A percentile compares a stretch with the other conserved stretches of the same genome.
These are phyloP conservation scores for Chiua virens DNA, from an alignment of 768 basidiomycete genomes.

Conservation along the genomic window DNA sequence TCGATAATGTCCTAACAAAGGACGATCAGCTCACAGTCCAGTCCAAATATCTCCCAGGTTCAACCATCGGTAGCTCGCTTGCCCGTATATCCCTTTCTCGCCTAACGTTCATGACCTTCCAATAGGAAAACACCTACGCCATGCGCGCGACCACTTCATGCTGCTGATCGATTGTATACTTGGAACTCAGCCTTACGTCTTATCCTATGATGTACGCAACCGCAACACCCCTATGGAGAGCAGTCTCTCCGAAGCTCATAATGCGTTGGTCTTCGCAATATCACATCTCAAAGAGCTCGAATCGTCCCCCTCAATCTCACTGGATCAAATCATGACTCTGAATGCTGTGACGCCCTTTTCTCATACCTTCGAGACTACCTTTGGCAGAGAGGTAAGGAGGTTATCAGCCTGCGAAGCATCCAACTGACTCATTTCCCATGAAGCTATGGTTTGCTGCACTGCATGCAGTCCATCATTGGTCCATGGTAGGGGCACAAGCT, in stretches of 20 bases:
- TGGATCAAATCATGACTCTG: constrained; percentile 63
- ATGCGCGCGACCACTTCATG: constrained; percentile 81
- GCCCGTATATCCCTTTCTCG: not conserved
- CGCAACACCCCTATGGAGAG: constrained; percentile 86
- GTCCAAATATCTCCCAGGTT: constrained; percentile 81
- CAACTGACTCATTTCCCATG: constrained; percentile 6
- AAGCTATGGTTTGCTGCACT: constrained; percentile 86
- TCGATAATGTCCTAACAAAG: constrained; percentile 61
- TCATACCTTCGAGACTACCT: constrained; percentile 74
- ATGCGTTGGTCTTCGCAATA: constrained; percentile 56
- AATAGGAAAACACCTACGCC: constrained; percentile 81
- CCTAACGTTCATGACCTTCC: not conserved
- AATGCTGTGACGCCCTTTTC: constrained; percentile 80
- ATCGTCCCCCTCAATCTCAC: constrained; percentile 36
- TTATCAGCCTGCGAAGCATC: not conserved
- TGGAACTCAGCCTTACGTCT: constrained; percentile 45
- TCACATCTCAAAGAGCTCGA: constrained; percentile 54
- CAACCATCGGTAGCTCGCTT: constrained; percentile 68
- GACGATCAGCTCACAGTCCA: constrained; percentile 68
- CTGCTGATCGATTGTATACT: constrained; percentile 59
- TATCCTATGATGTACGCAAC: constrained; percentile 75
- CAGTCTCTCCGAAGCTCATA: constrained; percentile 56
- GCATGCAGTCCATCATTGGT: constrained; percentile 91
- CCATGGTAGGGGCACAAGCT: constrained; percentile 56
- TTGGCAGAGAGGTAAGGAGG: constrained; percentile 71